Percentiles rank a stretch among this genome's conserved stretches.
phyloP scores from a whole-genome alignment of 352 stramenopile genomes.

The Phytophthora uliginosa region DNA sequence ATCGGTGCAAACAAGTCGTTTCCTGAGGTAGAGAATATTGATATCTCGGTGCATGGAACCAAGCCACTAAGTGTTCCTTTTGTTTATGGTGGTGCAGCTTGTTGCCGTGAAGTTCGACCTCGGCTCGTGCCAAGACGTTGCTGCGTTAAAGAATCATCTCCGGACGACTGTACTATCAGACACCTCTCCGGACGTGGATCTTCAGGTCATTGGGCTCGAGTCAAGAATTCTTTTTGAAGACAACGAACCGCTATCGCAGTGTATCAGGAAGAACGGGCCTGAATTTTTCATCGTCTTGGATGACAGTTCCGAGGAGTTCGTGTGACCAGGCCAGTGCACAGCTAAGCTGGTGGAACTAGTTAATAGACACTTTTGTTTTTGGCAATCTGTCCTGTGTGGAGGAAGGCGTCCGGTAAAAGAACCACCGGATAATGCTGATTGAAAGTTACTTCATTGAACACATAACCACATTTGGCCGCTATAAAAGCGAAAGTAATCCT shows the following conservation, averaged over 20 bases:
- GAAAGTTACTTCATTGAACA: not conserved
- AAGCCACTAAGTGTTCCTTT: not conserved
- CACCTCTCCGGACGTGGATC: conserved; percentile 3
- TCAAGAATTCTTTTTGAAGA: conserved; percentile 29
- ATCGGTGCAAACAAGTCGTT: conserved; percentile 41
- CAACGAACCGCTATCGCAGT: conserved; percentile 24
- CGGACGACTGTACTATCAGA: conserved; percentile 25
- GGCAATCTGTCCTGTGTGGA: not conserved
- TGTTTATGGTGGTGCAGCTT: conserved; percentile 25
- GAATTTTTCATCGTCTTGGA: conserved; percentile 42
- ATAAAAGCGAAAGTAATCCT: not conserved
- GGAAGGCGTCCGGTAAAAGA: not conserved
- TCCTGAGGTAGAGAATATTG: conserved; percentile 33
- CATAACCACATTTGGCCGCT: not conserved
- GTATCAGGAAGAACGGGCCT: conserved; percentile 32
- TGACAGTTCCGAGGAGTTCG: conserved; percentile 31
- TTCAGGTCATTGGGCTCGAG: conserved; percentile 33
- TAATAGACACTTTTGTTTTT: not conserved
- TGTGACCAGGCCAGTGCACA: conserved; percentile 12
- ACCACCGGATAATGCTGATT: not conserved
- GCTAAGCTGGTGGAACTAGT: not conserved
- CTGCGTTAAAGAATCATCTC: conserved; percentile 30
- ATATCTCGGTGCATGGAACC: not conserved
- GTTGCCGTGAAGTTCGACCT: conserved; percentile 27
- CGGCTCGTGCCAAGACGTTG: conserved; percentile 24